These are phyloP conservation scores for Saccharomyces hybrid DNA, from an alignment of 1,139 yeast species.

Conservation along the genomic window DNA sequence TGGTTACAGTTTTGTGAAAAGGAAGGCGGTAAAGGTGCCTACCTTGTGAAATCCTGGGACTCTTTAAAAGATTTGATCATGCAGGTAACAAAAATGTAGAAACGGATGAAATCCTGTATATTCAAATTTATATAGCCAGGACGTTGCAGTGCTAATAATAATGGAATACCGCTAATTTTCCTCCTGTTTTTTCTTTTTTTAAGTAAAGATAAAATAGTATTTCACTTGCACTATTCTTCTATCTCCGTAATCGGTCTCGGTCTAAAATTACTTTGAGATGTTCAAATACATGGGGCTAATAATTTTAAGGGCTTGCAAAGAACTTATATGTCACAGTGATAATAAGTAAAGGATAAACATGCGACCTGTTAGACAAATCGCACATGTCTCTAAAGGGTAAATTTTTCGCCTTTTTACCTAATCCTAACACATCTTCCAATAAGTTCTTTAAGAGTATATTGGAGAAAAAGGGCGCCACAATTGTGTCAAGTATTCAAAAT, in stretches of 20 bases:
- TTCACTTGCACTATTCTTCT: not conserved
- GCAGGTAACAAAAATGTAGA: not conserved
- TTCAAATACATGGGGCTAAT: not conserved
- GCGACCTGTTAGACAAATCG: not conserved
- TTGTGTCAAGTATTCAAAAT: slow-evolving; percentile 12
- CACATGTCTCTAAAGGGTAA: slow-evolving; percentile 12
- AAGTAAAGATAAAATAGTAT: not conserved
- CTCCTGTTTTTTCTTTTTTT: not conserved
- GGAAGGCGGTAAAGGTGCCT: not conserved
- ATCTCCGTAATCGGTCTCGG: not conserved
- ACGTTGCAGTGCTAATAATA: not conserved
- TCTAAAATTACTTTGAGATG: not conserved
- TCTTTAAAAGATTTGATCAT: not conserved
- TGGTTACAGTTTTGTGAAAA: not conserved
- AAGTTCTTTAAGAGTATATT: slow-evolving; percentile 14
- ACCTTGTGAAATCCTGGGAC: not conserved
- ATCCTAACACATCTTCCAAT: slow-evolving; percentile 11
- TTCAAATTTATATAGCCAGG: not conserved
- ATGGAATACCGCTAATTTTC: not conserved
- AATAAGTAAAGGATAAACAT: not conserved
- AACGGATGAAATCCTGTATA: not conserved
- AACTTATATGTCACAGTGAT: not conserved
- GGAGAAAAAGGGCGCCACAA: slow-evolving; percentile 32
- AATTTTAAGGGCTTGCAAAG: not conserved
- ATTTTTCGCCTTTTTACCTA: slow-evolving; percentile 24